phyloP scores from a whole-genome alignment of 129 eudicot species.

The Arctium lappa region DNA sequence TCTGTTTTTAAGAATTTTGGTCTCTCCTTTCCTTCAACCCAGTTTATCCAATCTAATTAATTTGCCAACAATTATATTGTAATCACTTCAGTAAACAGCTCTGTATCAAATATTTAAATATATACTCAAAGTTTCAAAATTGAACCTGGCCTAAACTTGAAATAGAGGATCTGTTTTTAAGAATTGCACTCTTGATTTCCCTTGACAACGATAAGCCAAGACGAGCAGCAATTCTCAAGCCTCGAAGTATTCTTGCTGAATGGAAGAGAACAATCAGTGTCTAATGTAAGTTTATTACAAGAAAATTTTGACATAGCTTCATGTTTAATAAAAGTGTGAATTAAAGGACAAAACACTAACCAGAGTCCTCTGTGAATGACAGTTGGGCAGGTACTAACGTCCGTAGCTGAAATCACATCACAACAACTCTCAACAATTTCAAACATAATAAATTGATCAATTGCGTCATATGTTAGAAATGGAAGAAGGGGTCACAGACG shows the following conservation, averaged over 20 bases:
- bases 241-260: constrained; percentile 88
- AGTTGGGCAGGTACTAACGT: constrained; percentile 71
- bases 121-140: background rate
- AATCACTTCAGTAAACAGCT: background rate
- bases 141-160: constrained; percentile 48
- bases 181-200: constrained; percentile 72
- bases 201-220: constrained; percentile 70
- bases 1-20: constrained; percentile 32
- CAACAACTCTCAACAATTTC: constrained; percentile 2
- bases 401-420: constrained; percentile 53
- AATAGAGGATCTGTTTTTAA: constrained; percentile 42
- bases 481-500: background rate
- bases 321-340: constrained; percentile 5
- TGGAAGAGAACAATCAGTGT: constrained; percentile 11
- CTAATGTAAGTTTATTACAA: background rate
- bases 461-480: background rate
- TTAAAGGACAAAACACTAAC: constrained; percentile 41
- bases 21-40: background rate
- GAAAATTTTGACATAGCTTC: background rate
- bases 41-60: background rate
- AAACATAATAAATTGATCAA: background rate
- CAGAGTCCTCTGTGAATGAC: constrained; percentile 85
- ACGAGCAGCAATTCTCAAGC: constrained; percentile 86
- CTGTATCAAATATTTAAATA: background rate
- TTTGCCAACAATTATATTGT: background rate